These are phyloP conservation scores for Botrytis squamosa DNA, from an alignment of 2,329 filamentous ascomycete genomes.

Conservation along the genomic window DNA sequence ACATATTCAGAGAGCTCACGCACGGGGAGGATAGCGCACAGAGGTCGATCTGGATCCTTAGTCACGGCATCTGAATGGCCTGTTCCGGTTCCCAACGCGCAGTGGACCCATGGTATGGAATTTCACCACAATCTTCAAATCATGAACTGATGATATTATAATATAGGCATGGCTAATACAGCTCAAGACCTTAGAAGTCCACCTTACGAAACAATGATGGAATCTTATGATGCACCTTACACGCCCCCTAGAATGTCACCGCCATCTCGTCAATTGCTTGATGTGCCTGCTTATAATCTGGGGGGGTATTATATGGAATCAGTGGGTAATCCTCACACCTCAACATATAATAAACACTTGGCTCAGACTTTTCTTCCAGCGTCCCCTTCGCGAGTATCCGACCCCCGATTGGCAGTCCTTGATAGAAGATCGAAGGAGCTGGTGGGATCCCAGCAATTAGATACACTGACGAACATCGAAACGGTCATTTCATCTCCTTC, in stretches of 20 bases:
- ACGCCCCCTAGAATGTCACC: slow-evolving; percentile 33
- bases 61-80: slow-evolving; percentile 34
- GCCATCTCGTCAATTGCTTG: slow-evolving; percentile 33
- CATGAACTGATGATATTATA: slow-evolving; percentile 9
- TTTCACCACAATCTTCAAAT: not conserved
- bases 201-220: slow-evolving; percentile 31
- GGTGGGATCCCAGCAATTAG: slow-evolving; percentile 29
- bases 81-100: slow-evolving; percentile 23
- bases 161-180: slow-evolving; percentile 21
- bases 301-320: slow-evolving; percentile 37
- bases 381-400: slow-evolving; percentile 33
- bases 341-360: slow-evolving; percentile 36
- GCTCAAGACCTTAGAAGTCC: slow-evolving; percentile 33
- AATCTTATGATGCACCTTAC: slow-evolving; percentile 33
- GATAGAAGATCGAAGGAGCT: slow-evolving; percentile 31
- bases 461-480: slow-evolving; percentile 23
- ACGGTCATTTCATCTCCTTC: slow-evolving; percentile 23
- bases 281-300: slow-evolving; percentile 30
- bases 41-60: slow-evolving; percentile 34
- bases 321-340: slow-evolving; percentile 39
- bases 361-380: slow-evolving; percentile 37
- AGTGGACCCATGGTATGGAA: slow-evolving; percentile 31
- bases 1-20: slow-evolving; percentile 36
- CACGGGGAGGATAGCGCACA: slow-evolving; percentile 26
- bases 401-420: slow-evolving; percentile 33